phyloP scores from a whole-genome alignment of 495 filamentous ascomycete species.

The Trichoderma orchidacearum region DNA sequence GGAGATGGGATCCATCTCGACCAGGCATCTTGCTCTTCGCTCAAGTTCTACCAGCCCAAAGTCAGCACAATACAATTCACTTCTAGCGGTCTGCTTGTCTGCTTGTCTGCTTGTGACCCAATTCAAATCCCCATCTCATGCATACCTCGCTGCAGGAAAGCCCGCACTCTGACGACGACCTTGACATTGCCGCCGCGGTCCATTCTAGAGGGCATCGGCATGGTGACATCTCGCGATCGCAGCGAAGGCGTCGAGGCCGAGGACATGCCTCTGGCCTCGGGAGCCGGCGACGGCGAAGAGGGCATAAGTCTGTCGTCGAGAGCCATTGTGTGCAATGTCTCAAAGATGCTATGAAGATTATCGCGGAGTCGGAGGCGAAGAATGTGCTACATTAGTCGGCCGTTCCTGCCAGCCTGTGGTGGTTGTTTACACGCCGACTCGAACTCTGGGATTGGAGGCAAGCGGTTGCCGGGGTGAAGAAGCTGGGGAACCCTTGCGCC shows the following conservation, averaged over 20 bases:
- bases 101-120: background rate
- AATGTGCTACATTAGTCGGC: constrained; percentile 20
- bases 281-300: constrained; percentile 14
- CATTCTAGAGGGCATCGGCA: constrained; percentile 30
- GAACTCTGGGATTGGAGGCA: background rate
- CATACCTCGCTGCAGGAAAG: constrained; percentile 78
- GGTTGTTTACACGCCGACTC: background rate
- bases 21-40: constrained; percentile 66
- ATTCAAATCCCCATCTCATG: constrained; percentile 1
- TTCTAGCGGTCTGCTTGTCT: background rate
- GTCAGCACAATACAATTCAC: background rate
- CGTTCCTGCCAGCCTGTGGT: background rate
- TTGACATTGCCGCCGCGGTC: constrained; percentile 74
- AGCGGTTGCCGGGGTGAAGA: background rate
- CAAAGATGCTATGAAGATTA: constrained; percentile 23
- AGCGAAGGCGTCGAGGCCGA: constrained; percentile 57
- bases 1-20: constrained; percentile 75
- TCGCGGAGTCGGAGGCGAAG: constrained; percentile 19
- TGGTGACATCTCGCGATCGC: constrained; percentile 54
- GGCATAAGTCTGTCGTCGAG: constrained; percentile 32
- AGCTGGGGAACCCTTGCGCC: background rate
- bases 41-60: constrained; percentile 49
- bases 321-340: constrained; percentile 31
- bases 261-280: constrained; percentile 23
- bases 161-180: constrained; percentile 86